Evolutionary conservation across 805 yeast species (phyloP).

Genomic region (Yarrowia divulgata): DNA sequence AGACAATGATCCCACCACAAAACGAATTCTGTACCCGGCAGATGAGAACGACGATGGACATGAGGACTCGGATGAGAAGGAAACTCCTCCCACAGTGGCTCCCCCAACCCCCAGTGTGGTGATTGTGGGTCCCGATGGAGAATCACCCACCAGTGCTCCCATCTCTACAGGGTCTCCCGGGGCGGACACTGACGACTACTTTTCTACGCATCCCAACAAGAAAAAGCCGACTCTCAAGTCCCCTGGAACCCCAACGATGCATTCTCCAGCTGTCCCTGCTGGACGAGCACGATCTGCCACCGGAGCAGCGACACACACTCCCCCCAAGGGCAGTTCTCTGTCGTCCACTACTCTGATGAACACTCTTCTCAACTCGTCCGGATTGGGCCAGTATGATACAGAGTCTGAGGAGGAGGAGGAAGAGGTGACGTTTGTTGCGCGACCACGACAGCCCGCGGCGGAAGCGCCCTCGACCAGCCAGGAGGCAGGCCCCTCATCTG

Average conservation of each 20-base stretch:
- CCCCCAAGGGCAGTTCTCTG: conserved; percentile 22
- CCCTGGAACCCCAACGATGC: conserved; percentile 4
- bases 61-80: conserved; percentile 27
- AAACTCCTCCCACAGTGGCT: neutral
- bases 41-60: conserved; percentile 41
- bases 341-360: conserved; percentile 37
- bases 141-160: neutral
- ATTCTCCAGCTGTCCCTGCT: neutral
- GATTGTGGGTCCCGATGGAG: conserved; percentile 8
- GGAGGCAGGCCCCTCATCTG: neutral
- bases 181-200: conserved; percentile 9
- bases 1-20: conserved; percentile 45
- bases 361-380: conserved; percentile 37
- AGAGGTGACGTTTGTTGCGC: conserved; percentile 2
- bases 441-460: conserved; percentile 2
- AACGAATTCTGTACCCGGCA: conserved; percentile 44
- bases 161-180: conserved; percentile 1
- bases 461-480: neutral
- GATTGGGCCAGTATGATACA: conserved; percentile 13
- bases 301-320: conserved; percentile 9
- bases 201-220: conserved; percentile 10
- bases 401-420: conserved; percentile 30
- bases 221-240: conserved; percentile 28
- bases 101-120: conserved; percentile 16
- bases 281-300: conserved; percentile 5